Evolutionary conservation across 2,329 filamentous ascomycete genomes (phyloP).

Genomic region (Penicillium polonicum): DNA sequence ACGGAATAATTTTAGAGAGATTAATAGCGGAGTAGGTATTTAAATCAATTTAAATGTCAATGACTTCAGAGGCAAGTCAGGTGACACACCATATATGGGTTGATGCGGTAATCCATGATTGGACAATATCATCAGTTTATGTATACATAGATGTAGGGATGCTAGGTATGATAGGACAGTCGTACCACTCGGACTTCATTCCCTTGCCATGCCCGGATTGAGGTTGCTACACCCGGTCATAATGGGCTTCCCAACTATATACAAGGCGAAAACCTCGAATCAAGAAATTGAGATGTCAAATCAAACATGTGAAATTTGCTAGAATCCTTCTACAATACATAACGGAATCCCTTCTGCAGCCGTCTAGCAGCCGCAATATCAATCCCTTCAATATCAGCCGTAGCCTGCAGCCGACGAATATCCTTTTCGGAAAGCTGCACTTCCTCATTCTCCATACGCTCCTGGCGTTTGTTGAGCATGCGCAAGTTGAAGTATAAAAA

Average conservation of each 20-base stretch:
- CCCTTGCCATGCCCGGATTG: not conserved
- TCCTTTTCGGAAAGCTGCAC: slow-evolving; percentile 49
- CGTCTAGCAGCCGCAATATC: slow-evolving; percentile 50
- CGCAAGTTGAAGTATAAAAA: slow-evolving; percentile 42
- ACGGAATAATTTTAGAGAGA: not conserved
- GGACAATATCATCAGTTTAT: not conserved
- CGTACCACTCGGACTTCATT: not conserved
- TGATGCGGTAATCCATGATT: slow-evolving; percentile 2
- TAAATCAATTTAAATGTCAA: not conserved
- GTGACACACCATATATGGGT: not conserved
- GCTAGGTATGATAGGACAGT: not conserved
- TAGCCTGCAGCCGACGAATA: slow-evolving; percentile 48
- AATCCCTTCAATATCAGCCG: slow-evolving; percentile 54
- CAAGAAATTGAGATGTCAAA: not conserved
- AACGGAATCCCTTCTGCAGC: slow-evolving; percentile 57
- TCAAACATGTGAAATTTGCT: not conserved
- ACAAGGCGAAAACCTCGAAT: not conserved
- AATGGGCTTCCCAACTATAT: no score
- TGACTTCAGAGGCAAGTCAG: slow-evolving; percentile 8
- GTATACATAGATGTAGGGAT: not conserved
- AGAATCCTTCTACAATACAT: slow-evolving; percentile 40
- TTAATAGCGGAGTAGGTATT: not conserved
- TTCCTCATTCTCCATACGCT: slow-evolving; percentile 51
- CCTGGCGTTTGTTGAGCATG: slow-evolving; percentile 52
- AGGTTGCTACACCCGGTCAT: no score